Base-by-base conservation (phyloP, 306 rosid genomes). In the Fragaria vesca region DNA sequence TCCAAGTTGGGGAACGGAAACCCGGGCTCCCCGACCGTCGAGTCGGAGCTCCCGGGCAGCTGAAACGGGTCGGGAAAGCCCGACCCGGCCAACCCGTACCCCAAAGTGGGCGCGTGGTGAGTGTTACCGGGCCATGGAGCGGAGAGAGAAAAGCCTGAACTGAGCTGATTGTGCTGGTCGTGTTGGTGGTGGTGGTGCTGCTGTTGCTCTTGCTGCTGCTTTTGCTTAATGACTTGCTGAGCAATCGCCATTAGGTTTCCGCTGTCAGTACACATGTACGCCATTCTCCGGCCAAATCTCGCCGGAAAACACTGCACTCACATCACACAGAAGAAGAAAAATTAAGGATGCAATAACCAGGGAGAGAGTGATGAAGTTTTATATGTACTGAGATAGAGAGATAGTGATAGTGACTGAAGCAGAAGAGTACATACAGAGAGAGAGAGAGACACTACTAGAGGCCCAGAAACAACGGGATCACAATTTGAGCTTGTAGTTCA, bases 221-320 rank as follows among this genome's bases (percentile, higher is more conserved):
- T 91, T 69, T 95, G 98, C 75, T 92, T 85, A 79, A 95, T 92
- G 18, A 95, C 97, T 84, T 95, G 98, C 76, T 95, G 97, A n/a
- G 98, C 98, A 69, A 95, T 92, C 12, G 98, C 98, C 98, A 95
- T 95, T 8, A 95, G 90, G 82, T 95, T 95, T 0, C 98, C 98
- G 79, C 96, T 92, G 80, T 95, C 98, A 0, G 97, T 89, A 36
- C 97, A 92, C 97, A 91, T 87, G 78, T 95, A 88, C 42, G 98
- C 97, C 98, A 95, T 94, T 85, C 78, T 81, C 85, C 80, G 90
- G 88, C 88, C 81, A 72, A 75, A 60, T 69, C 74, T 40, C 83
- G 72, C 85, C 86, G 83, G 86, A 2, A 76, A 66, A 61, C 67
- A 73, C 88, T 89, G 86, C 83, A 81, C 80, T 81, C 76, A 81